Evolutionary conservation across 2,329 filamentous ascomycete species (phyloP), one percentile per base, ranked within the genome.

Genomic region (Colletotrichum tropicicola): DNA sequence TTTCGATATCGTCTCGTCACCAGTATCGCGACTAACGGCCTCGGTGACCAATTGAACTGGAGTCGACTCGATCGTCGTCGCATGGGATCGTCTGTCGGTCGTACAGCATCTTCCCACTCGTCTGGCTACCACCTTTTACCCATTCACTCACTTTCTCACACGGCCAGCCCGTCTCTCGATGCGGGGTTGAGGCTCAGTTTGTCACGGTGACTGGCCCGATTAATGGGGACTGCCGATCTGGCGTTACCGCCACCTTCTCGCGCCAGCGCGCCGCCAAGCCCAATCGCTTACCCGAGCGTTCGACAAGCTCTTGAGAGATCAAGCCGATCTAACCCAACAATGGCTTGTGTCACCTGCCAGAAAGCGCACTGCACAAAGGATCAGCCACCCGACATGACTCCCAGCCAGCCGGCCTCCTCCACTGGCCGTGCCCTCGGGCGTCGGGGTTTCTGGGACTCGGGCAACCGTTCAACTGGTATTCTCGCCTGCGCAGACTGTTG

Each of bases 371-470:
- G 23, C 23, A 23, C 28, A 41, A 54, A 61, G 57, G 57, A 55
- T 61, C 61, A 65, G 57, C 57, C 61, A 65, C 57, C 57, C 57
- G 51, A 25, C 19, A 39, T 54, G 28, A 27, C 13, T 28, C 28
- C 28, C n/a, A n/a, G n/a, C 28, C 27, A 28, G 19, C 9, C 23
- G 23, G 21, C 15, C 23, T 27, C 53, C 25, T 25, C 30, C 35
- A 45, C 55, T 49, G 51, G 3, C 57, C 44, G 57, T 65, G 61
- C 49, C 30, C 15, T 30, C 1, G 19, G 41, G 27, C 59, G 27
- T 21, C 15, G 8, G n/a, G 37, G 19, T 51, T 27, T 17, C 12
- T 28, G 7, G 28, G 12, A 13, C 13, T 25, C 30, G 19, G 39
- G n/a, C 15, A 17, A 25, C 25, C 25, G 23, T 19, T 48, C 19